These are phyloP conservation scores for Aspergillus indologenus DNA, from an alignment of 495 filamentous ascomycete species.

Conservation along the genomic window DNA sequence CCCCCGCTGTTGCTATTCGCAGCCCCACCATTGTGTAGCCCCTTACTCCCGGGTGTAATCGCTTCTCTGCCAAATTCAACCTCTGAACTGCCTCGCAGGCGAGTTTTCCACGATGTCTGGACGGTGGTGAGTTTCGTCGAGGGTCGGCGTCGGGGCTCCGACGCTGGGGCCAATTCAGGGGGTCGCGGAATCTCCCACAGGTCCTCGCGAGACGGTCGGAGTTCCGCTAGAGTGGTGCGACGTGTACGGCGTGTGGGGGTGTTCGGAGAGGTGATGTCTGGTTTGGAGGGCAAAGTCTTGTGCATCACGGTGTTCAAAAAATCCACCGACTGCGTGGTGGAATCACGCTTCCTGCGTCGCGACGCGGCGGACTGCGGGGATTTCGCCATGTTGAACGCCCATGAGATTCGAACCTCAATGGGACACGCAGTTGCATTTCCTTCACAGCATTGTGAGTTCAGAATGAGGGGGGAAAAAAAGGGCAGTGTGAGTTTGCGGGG, in stretches of 20 bases:
- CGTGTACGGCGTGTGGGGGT: background rate
- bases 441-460: background rate
- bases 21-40: too few relatives aligned
- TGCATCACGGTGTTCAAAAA: slow-evolving; percentile 22
- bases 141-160: background rate
- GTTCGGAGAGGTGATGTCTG: background rate
- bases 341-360: slow-evolving; percentile 16
- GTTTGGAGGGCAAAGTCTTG: background rate
- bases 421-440: background rate
- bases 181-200: slow-evolving; percentile 9
- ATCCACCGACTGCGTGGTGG: slow-evolving; percentile 18
- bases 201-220: slow-evolving; percentile 4
- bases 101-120: background rate
- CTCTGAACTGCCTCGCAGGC: background rate
- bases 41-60: too few relatives aligned
- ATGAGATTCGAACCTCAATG: background rate
- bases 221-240: background rate
- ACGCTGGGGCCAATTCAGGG: background rate
- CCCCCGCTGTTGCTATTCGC: background rate
- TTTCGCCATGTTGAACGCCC: slow-evolving; percentile 12
- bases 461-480: background rate
- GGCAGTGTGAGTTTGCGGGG: background rate
- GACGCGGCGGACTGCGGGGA: slow-evolving; percentile 9
- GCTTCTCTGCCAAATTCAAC: too few relatives aligned
- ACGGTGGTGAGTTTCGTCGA: background rate